Percentiles rank a stretch among this genome's conserved stretches.
Conservation (phyloP, 345 rosid species). For the Balakata baccata region DNA sequence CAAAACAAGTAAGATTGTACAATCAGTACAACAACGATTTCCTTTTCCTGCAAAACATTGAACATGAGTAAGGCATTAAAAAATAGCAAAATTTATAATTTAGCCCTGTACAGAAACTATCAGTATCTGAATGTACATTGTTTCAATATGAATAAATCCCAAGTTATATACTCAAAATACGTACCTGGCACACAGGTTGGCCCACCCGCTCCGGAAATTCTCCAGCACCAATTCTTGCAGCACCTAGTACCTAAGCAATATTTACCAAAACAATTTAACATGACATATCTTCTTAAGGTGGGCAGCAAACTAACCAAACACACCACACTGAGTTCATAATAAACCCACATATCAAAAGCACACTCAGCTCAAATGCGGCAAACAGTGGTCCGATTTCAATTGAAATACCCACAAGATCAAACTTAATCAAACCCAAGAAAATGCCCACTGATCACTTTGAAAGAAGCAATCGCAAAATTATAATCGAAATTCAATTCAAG, state of each 20-base stretch:
- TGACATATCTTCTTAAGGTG: slow-evolving; percentile 9
- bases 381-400: slow-evolving; percentile 2
- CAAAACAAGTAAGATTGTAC: slow-evolving; percentile 14
- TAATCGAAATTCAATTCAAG: not conserved
- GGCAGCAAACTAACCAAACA: too few relatives aligned
- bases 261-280: slow-evolving; percentile 15
- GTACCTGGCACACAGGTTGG: slow-evolving; percentile 84
- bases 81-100: not conserved
- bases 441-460: not conserved
- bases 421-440: not conserved
- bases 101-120: not conserved
- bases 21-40: slow-evolving; percentile 1
- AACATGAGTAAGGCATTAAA: not conserved
- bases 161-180: not conserved
- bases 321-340: not conserved
- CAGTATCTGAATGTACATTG: slow-evolving; percentile 22
- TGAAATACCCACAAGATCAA: slow-evolving; percentile 13
- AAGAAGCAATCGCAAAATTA: not conserved
- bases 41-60: slow-evolving; percentile 4
- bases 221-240: slow-evolving; percentile 48
- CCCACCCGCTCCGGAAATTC: slow-evolving; percentile 77
- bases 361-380: not conserved
- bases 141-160: not conserved
- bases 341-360: slow-evolving; percentile 1
- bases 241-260: slow-evolving; percentile 59